Percentiles rank a stretch among this genome's conserved stretches.
Conservation (phyloP, 805 yeast species). For the Candida nitratophila region DNA sequence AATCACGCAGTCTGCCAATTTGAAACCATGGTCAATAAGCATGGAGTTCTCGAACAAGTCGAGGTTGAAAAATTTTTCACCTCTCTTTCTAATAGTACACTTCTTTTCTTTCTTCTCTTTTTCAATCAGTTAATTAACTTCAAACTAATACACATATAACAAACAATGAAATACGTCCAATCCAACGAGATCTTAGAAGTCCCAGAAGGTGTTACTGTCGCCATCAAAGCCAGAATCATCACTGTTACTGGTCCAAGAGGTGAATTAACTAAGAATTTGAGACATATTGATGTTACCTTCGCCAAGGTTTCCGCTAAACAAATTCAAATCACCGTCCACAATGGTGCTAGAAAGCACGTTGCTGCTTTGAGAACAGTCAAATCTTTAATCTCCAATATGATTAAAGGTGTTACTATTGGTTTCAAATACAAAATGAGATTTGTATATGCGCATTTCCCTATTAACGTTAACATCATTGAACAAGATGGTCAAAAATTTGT, state of each 20-base stretch:
- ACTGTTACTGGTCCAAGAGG: slow-evolving; percentile 98
- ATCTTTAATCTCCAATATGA: slow-evolving; percentile 87
- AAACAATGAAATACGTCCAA: slow-evolving; percentile 54
- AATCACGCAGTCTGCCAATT: no score
- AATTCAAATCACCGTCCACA: slow-evolving; percentile 88
- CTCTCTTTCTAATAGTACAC: background rate
- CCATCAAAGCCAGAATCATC: slow-evolving; percentile 85
- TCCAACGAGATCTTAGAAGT: slow-evolving; percentile 50
- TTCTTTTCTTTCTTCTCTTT: background rate
- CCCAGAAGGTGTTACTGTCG: slow-evolving; percentile 91
- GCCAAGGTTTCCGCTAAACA: slow-evolving; percentile 61
- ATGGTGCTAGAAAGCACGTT: slow-evolving; percentile 99
- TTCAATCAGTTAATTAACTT: no score
- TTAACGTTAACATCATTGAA: slow-evolving; percentile 89
- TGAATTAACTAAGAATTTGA: slow-evolving; percentile 78
- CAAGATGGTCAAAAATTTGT: slow-evolving; percentile 66
- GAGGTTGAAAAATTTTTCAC: background rate
- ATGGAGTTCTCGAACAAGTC: background rate
- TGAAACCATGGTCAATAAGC: background rate
- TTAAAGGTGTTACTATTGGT: slow-evolving; percentile 99
- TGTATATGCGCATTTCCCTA: slow-evolving; percentile 99
- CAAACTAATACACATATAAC: background rate
- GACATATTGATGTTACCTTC: slow-evolving; percentile 94
- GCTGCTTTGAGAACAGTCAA: slow-evolving; percentile 99
- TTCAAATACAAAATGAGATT: slow-evolving; percentile 99